Conservation (phyloP, 2,329 filamentous ascomycete genomes). For the Cladorrhinum sp. region DNA sequence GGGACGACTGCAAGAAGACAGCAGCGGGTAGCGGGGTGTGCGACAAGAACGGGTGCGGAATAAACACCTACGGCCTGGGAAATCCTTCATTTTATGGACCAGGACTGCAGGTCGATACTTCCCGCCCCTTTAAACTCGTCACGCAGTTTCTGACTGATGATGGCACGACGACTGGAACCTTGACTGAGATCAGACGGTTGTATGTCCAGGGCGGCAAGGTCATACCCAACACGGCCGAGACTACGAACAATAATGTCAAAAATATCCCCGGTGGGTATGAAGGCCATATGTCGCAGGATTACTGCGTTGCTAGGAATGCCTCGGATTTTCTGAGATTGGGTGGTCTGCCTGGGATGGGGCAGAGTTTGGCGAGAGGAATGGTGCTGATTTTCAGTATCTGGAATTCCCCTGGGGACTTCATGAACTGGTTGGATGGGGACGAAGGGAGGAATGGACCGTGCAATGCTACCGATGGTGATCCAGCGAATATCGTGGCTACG, state of each 20-base stretch:
- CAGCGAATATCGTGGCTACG: conserved; percentile 39
- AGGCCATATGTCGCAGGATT: conserved; percentile 45
- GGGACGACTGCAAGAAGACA: conserved; percentile 34
- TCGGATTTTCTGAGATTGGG: conserved; percentile 45
- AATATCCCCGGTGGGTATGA: background rate
- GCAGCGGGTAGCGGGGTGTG: conserved; percentile 36
- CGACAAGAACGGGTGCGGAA: conserved; percentile 44
- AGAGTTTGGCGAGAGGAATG: conserved; percentile 44
- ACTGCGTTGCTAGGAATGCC: conserved; percentile 49
- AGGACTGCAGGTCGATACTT: conserved; percentile 44
- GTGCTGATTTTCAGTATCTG: conserved; percentile 48
- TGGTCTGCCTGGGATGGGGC: conserved; percentile 50
- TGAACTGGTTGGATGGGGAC: conserved; percentile 50
- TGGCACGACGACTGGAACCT: conserved; percentile 34
- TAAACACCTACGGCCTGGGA: conserved; percentile 41
- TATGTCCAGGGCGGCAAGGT: conserved; percentile 50
- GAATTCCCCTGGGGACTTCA: conserved; percentile 45
- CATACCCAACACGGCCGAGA: conserved; percentile 38
- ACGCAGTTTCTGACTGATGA: conserved; percentile 43
- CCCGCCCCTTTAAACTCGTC: conserved; percentile 36
- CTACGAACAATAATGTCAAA: background rate
- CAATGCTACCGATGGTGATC: conserved; percentile 45
- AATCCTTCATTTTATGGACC: conserved; percentile 28
- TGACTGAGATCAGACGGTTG: conserved; percentile 46
- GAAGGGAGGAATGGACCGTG: conserved; percentile 44